Percentiles rank a stretch among this genome's conserved stretches.
phyloP scores from a whole-genome alignment of 2,329 filamentous ascomycete species.

The Fusarium sp. region DNA sequence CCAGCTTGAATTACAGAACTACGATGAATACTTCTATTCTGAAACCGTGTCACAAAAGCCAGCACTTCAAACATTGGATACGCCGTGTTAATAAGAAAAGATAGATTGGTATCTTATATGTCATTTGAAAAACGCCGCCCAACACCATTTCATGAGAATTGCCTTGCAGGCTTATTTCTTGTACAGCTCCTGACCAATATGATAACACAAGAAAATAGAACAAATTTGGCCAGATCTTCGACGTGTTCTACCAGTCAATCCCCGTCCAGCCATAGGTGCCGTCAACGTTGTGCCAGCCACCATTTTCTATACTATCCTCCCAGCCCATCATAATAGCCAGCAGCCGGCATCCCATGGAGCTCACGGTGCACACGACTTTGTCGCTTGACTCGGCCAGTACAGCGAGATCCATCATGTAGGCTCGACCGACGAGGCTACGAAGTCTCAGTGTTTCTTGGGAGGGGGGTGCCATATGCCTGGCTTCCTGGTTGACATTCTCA shows the following conservation, averaged over 20 bases:
- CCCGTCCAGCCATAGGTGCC: constrained; percentile 73
- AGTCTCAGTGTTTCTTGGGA: constrained; percentile 71
- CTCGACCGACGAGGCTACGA: constrained; percentile 79
- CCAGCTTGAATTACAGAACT: neutral
- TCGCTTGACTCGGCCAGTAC: constrained; percentile 77
- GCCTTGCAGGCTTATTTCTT: constrained; percentile 4
- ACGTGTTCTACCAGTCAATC: constrained; percentile 51
- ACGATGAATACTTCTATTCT: neutral
- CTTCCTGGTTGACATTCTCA: constrained; percentile 42
- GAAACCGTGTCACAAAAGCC: neutral
- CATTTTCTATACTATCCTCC: constrained; percentile 71
- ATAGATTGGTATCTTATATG: constrained; percentile 27
- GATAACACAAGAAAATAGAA: neutral
- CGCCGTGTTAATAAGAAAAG: neutral
- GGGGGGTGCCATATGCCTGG: constrained; percentile 48
- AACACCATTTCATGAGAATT: constrained; percentile 34
- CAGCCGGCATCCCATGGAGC: constrained; percentile 77
- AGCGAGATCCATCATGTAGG: constrained; percentile 83
- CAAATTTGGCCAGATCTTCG: neutral
- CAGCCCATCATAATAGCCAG: constrained; percentile 90
- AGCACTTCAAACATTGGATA: neutral
- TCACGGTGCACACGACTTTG: constrained; percentile 80
- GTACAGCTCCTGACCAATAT: neutral
- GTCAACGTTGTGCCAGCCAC: constrained; percentile 83
- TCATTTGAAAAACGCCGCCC: constrained; percentile 32